Evolutionary conservation across 768 basidiomycete species (phyloP).

Genomic region (Hypholoma fasciculare): DNA sequence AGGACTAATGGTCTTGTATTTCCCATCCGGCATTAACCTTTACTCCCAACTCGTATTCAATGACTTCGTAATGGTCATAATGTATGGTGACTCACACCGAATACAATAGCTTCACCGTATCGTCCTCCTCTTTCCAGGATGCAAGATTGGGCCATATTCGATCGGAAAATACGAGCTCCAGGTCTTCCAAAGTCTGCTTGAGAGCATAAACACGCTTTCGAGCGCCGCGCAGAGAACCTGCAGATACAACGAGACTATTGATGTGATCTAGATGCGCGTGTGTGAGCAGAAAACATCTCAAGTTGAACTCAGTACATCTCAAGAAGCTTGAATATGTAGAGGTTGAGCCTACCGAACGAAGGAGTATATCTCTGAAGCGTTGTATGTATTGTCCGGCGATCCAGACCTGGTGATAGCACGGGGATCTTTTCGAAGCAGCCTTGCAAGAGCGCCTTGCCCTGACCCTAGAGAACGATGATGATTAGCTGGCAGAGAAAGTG

Average conservation of each 20-base stretch:
- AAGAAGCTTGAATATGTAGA: neutral
- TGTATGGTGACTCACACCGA: conserved; percentile 48
- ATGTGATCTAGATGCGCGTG: conserved; percentile 94
- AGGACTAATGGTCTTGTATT: conserved; percentile 51
- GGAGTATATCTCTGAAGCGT: conserved; percentile 55
- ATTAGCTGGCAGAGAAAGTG: neutral
- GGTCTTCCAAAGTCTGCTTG: conserved; percentile 60
- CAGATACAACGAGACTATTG: conserved; percentile 77
- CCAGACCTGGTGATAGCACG: conserved; percentile 44
- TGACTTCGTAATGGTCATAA: neutral
- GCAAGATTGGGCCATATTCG: conserved; percentile 87
- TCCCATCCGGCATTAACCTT: conserved; percentile 49
- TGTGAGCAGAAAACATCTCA: conserved; percentile 80
- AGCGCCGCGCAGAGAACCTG: conserved; percentile 68
- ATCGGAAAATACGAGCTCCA: conserved; percentile 75
- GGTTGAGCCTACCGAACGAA: conserved; percentile 41
- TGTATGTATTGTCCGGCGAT: conserved; percentile 24
- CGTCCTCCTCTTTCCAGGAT: conserved; percentile 66
- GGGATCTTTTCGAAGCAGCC: conserved; percentile 58
- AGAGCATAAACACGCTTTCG: conserved; percentile 66
- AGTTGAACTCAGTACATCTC: conserved; percentile 5
- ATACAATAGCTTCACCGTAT: conserved; percentile 61
- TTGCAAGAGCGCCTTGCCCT: conserved; percentile 75
- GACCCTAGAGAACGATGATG: conserved; percentile 55
- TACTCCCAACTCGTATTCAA: neutral